Conservation (phyloP, 352 stramenopile genomes). For the Pythium phragmiticola region DNA sequence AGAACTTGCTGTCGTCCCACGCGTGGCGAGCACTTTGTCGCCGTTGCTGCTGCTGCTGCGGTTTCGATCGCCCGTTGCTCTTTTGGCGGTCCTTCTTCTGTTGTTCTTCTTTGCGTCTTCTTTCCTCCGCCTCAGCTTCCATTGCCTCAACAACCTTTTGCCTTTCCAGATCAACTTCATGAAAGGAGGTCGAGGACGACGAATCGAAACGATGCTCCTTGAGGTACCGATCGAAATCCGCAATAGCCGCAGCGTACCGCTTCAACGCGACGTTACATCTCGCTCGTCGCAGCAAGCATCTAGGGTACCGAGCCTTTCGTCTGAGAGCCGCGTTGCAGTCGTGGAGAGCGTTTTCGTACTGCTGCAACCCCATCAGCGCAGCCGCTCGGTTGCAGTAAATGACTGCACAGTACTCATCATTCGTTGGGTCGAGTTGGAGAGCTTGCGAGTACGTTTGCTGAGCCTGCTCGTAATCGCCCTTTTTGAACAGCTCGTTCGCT, state of each 20-base stretch:
- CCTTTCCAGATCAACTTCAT: conserved; percentile 48
- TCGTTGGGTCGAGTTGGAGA: conserved; percentile 54
- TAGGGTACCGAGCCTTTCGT: conserved; percentile 55
- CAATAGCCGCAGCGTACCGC: conserved; percentile 57
- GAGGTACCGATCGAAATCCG: conserved; percentile 78
- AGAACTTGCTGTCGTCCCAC: conserved; percentile 54
- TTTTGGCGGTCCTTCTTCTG: conserved; percentile 32
- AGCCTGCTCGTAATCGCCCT: conserved; percentile 49
- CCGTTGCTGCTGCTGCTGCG: conserved; percentile 38
- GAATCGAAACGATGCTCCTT: conserved; percentile 37
- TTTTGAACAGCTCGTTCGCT: conserved; percentile 70
- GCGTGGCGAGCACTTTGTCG: conserved; percentile 34
- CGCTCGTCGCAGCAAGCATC: conserved; percentile 63
- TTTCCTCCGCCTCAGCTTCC: conserved; percentile 46
- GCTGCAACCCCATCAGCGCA: conserved; percentile 70
- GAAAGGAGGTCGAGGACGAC: conserved; percentile 8
- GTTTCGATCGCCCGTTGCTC: conserved; percentile 23
- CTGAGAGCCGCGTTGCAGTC: conserved; percentile 76
- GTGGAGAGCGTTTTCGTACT: conserved; percentile 59
- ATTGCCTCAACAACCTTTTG: conserved; percentile 48
- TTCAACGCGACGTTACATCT: conserved; percentile 64
- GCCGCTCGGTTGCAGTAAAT: conserved; percentile 84
- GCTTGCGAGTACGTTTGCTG: conserved; percentile 64
- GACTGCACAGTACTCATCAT: conserved; percentile 75
- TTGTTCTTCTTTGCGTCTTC: conserved; percentile 43